phyloP scores from a whole-genome alignment of 352 stramenopile species.

The Phytopythium chamaehyphon region DNA sequence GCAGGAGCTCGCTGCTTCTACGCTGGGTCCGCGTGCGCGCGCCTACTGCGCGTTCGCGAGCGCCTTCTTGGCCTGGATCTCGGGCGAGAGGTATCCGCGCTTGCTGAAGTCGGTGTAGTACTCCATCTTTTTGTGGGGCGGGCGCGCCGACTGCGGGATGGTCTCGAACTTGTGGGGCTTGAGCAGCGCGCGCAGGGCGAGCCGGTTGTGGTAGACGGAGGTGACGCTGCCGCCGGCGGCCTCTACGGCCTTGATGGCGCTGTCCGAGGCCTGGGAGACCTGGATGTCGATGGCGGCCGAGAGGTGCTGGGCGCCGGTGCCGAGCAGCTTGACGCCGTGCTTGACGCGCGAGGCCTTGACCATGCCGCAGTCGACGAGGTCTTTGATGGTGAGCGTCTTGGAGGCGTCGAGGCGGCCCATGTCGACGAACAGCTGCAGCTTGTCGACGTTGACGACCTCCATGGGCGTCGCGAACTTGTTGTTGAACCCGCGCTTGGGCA shows the following conservation, averaged over 20 bases:
- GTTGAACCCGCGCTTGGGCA: slow-evolving; percentile 99
- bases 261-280: slow-evolving; percentile 91
- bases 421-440: slow-evolving; percentile 95
- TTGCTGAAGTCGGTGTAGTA: slow-evolving; percentile 97
- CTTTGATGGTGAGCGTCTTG: slow-evolving; percentile 93
- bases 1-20: no score
- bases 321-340: slow-evolving; percentile 95
- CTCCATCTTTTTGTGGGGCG: slow-evolving; percentile 94
- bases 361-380: slow-evolving; percentile 83
- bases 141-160: slow-evolving; percentile 91
- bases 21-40: background rate
- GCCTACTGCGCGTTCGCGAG: slow-evolving; percentile 51
- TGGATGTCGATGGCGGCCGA: slow-evolving; percentile 92
- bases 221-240: slow-evolving; percentile 91
- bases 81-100: slow-evolving; percentile 95
- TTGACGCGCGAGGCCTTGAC: slow-evolving; percentile 92
- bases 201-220: slow-evolving; percentile 96
- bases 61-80: slow-evolving; percentile 93
- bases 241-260: slow-evolving; percentile 95
- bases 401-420: slow-evolving; percentile 93
- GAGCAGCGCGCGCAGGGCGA: slow-evolving; percentile 92
- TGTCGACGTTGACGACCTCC: slow-evolving; percentile 92
- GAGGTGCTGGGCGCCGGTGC: slow-evolving; percentile 82
- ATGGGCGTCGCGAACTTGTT: slow-evolving; percentile 90
- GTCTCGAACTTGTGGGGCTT: slow-evolving; percentile 96